Evolutionary conservation across 2,329 filamentous ascomycete species (phyloP).

Genomic region (Hawksworthiomyces lignivorus): DNA sequence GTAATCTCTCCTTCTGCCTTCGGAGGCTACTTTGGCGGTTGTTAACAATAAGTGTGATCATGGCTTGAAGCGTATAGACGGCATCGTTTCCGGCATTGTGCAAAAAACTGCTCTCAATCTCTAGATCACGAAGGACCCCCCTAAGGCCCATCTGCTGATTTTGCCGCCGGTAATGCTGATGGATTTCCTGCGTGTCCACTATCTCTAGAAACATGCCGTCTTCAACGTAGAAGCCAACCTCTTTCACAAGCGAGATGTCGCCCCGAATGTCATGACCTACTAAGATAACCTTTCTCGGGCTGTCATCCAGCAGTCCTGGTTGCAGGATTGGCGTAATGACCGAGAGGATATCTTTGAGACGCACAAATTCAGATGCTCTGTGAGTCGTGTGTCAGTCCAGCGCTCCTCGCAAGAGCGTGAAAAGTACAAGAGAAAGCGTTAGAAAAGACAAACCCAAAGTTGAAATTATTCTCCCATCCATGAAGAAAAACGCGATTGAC

Average conservation of each 20-base stretch:
- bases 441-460: conserved; percentile 55
- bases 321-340: conserved; percentile 21
- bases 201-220: conserved; percentile 52
- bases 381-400: no score
- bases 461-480: conserved; percentile 67
- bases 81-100: conserved; percentile 90
- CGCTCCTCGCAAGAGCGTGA: no score
- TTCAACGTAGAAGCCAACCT: conserved; percentile 55
- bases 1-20: conserved; percentile 5
- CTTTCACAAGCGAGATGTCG: conserved; percentile 62
- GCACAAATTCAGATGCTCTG: conserved; percentile 36
- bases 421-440: background rate
- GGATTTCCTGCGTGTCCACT: conserved; percentile 67
- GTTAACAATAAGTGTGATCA: conserved; percentile 52
- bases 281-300: conserved; percentile 50
- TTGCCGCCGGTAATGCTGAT: conserved; percentile 52
- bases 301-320: background rate
- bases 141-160: conserved; percentile 48
- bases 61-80: conserved; percentile 65
- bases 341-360: conserved; percentile 24
- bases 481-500: conserved; percentile 60
- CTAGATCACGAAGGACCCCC: conserved; percentile 55
- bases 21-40: conserved; percentile 22
- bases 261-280: conserved; percentile 66
- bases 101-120: conserved; percentile 55